A percentile compares a stretch with the other conserved stretches of the same genome.
phyloP scores from a whole-genome alignment of 2,329 filamentous ascomycete genomes.

The Achaetomium macrosporum region DNA sequence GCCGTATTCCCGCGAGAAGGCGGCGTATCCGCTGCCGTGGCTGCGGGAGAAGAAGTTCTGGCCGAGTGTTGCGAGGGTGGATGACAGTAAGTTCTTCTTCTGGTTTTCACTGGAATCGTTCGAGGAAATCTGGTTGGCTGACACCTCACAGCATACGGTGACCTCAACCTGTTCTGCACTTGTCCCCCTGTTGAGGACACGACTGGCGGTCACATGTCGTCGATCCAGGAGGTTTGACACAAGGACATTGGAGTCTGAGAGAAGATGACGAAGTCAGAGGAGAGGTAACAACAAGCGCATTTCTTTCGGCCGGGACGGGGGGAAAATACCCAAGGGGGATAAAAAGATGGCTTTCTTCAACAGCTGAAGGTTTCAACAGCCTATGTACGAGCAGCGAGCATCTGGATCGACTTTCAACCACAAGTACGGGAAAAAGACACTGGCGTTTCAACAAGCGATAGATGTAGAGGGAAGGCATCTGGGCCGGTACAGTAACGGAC shows the following conservation, averaged over 20 bases:
- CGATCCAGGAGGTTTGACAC: slow-evolving; percentile 11
- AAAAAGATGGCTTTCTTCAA: neutral
- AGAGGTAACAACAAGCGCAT: neutral
- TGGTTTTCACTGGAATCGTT: neutral
- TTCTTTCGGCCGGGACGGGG: too few relatives aligned
- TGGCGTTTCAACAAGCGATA: neutral
- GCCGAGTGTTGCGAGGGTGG: slow-evolving; percentile 78
- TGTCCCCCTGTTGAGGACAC: slow-evolving; percentile 76
- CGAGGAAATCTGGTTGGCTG: slow-evolving; percentile 10
- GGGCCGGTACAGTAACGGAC: too few relatives aligned
- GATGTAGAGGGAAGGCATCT: too few relatives aligned
- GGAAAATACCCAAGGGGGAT: neutral
- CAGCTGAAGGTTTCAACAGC: neutral
- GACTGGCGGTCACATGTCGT: slow-evolving; percentile 29
- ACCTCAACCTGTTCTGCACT: slow-evolving; percentile 90
- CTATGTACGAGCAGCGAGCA: neutral
- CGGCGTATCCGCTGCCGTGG: slow-evolving; percentile 79
- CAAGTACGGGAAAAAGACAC: neutral
- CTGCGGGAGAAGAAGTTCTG: slow-evolving; percentile 97
- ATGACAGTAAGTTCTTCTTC: slow-evolving; percentile 65
- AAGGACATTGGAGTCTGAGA: neutral
- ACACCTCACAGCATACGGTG: slow-evolving; percentile 65
- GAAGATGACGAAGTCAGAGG: too few relatives aligned
- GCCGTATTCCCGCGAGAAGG: slow-evolving; percentile 73
- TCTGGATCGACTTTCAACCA: neutral